Evolutionary conservation across 768 basidiomycete species (phyloP).

Genomic region (Lentinus brumalis): DNA sequence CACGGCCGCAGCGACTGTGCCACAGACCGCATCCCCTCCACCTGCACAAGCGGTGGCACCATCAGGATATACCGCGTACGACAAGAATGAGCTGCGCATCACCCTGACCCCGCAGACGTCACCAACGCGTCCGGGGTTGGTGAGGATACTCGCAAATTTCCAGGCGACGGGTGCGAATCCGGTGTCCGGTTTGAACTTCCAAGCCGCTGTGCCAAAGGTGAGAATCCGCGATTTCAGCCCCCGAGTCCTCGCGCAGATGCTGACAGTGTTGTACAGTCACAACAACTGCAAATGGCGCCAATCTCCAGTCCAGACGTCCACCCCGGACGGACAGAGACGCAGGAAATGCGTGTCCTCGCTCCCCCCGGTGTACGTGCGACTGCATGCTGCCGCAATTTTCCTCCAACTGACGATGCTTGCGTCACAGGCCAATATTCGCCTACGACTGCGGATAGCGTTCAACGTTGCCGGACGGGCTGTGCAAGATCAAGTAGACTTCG

Average conservation of each 20-base stretch:
- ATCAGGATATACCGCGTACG: constrained; percentile 83
- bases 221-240: constrained; percentile 5
- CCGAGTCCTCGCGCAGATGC: neutral
- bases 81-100: constrained; percentile 87
- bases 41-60: constrained; percentile 48
- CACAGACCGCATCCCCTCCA: constrained; percentile 41
- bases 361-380: constrained; percentile 73
- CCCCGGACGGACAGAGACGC: constrained; percentile 84
- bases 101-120: constrained; percentile 88
- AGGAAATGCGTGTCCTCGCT: constrained; percentile 91
- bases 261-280: constrained; percentile 58
- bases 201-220: constrained; percentile 97
- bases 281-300: constrained; percentile 96
- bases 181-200: constrained; percentile 80
- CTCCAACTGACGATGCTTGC: constrained; percentile 9
- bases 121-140: constrained; percentile 78
- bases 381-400: neutral
- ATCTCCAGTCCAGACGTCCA: constrained; percentile 86
- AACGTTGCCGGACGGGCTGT: constrained; percentile 64
- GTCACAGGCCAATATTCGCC: constrained; percentile 72
- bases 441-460: constrained; percentile 85
- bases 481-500: constrained; percentile 94
- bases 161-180: constrained; percentile 58
- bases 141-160: constrained; percentile 90
- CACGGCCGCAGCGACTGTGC: neutral